Evolutionary conservation across 2,329 filamentous ascomycete species (phyloP).

Genomic region (Lojkania enalia): DNA sequence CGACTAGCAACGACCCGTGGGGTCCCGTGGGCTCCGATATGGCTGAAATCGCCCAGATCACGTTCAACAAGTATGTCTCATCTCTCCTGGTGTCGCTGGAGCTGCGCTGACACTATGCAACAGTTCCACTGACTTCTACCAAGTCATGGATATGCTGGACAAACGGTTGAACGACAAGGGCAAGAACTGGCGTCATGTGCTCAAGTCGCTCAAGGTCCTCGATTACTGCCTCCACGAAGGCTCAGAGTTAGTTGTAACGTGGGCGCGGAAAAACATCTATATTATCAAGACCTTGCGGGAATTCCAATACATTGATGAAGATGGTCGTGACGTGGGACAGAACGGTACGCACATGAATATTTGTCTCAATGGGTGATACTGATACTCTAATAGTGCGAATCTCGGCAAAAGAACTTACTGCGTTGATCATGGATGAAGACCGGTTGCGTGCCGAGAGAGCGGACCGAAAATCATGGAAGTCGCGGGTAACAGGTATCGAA

Average conservation of each 20-base stretch:
- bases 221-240: constrained; percentile 98
- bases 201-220: constrained; percentile 95
- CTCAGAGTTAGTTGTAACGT: constrained; percentile 93
- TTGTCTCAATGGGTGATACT: not conserved
- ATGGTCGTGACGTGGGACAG: constrained; percentile 91
- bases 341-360: constrained; percentile 91
- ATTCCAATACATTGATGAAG: constrained; percentile 95
- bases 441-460: constrained; percentile 85
- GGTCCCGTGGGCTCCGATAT: constrained; percentile 97
- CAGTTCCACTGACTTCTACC: constrained; percentile 95
- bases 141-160: constrained; percentile 99
- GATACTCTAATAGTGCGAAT: constrained; percentile 70
- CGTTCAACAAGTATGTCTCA: constrained; percentile 83
- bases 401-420: constrained; percentile 92
- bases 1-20: constrained; percentile 98
- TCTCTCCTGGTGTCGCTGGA: constrained; percentile 3
- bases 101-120: constrained; percentile 29
- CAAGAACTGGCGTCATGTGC: constrained; percentile 98
- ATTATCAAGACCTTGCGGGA: constrained; percentile 98
- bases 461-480: constrained; percentile 95
- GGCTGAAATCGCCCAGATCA: constrained; percentile 97
- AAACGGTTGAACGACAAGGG: constrained; percentile 98
- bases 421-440: constrained; percentile 91
- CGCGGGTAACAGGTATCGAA: constrained; percentile 89
- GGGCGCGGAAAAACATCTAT: constrained; percentile 97